Evolutionary conservation across 768 basidiomycete genomes (phyloP), one percentile per base, ranked within the genome.

Genomic region (Tricholomella constricta): DNA sequence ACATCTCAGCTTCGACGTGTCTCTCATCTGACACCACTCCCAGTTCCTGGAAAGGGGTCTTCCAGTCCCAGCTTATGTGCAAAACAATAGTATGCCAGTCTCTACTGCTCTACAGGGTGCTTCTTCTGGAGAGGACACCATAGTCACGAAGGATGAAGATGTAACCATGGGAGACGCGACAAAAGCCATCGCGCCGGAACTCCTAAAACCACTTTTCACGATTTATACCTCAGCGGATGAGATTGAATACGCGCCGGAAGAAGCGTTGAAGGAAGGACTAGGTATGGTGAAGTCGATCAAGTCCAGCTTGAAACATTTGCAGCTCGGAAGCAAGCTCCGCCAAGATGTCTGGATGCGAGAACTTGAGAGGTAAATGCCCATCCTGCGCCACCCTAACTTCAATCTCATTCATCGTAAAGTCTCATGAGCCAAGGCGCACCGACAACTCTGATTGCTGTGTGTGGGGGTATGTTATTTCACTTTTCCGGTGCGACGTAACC

Each of bases 361-460:
- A 45, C 67, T 83, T 12, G 65, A 71, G 31, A 79, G 69, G 83
- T 82, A 56, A 6, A 72, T 65, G 2, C 31, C 29, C 36, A 34
- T 34, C 42, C 37, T 2, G 3, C 22, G 26, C 19, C n/a, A 40
- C 36, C 45, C 17, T 52, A 53, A 37, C 45, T 26, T 31, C 26
- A 25, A 43, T 20, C 32, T 35, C 20, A 36, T n/a, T 17, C 17
- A 17, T 27, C 38, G 37, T 29, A 6, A 36, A 85, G 84, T 55
- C 72, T 84, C 5, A 64, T 75, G 51, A 63, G 63, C 32, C 80
- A 83, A 60, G 77, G 76, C 2, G 66, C 76, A 2, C 84, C 84
- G 2, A 78, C 75, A 10, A 85, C 82, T 12, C 67, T 85, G 57
- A 84, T 85, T 52, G 83, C 84, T n/a, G 76, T 86, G 6, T 85